Conservation (phyloP, 306 rosid genomes). For the Trifolium pratense region DNA sequence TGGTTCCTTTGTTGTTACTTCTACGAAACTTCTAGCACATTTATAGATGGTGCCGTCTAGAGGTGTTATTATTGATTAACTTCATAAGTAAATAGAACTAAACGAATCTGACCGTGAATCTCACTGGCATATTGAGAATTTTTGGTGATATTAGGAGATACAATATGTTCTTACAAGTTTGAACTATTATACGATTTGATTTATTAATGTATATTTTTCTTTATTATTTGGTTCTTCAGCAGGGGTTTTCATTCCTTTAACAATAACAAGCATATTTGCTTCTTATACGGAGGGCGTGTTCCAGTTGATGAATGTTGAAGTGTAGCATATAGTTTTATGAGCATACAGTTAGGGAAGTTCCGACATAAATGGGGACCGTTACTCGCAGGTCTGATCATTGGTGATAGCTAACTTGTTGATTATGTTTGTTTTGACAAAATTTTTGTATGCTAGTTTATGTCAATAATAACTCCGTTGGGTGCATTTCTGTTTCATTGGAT, state of each 20-base stretch:
- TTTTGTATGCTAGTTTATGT: constrained; percentile 25
- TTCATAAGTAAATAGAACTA: constrained; percentile 21
- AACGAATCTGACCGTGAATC: constrained; percentile 18
- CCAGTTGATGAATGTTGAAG: constrained; percentile 55
- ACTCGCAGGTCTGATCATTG: constrained; percentile 69
- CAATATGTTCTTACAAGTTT: constrained; percentile 28
- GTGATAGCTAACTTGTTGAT: constrained; percentile 23
- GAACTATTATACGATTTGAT: constrained; percentile 41
- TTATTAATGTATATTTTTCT: constrained; percentile 41
- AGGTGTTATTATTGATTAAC: constrained; percentile 18
- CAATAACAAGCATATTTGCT: no score
- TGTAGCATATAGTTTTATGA: constrained; percentile 52
- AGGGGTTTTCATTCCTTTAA: constrained; percentile 55
- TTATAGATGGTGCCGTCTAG: no score
- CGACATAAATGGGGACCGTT: constrained; percentile 71
- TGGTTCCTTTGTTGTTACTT: constrained; percentile 34
- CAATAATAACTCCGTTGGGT: constrained; percentile 34
- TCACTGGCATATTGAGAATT: constrained; percentile 26
- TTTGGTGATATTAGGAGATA: constrained; percentile 16
- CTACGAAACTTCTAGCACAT: constrained; percentile 14
- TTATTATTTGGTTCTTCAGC: constrained; percentile 43
- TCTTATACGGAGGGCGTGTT: constrained; percentile 39
- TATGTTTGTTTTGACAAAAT: constrained; percentile 23
- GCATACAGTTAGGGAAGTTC: constrained; percentile 50
- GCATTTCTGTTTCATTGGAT: constrained; percentile 48